Conservation (phyloP, 441 rosid genomes). For the Pelargonium fulgidum region DNA sequence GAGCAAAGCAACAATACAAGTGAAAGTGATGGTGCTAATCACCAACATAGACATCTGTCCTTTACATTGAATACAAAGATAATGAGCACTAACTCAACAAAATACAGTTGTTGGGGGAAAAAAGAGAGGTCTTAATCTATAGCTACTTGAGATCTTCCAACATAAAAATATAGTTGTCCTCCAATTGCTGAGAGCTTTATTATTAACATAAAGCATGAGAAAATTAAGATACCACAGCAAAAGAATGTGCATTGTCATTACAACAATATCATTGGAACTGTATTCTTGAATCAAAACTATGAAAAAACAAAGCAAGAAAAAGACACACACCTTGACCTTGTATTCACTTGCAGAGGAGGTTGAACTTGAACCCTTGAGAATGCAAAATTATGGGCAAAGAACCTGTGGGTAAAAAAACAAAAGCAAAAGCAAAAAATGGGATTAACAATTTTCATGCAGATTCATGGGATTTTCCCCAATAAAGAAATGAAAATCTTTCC, state of each 20-base stretch:
- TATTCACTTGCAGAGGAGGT: constrained; percentile 23
- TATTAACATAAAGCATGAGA: not conserved
- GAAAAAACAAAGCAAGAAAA: constrained; percentile 13
- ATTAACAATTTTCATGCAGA: constrained; percentile 18
- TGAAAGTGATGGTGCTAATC: not conserved
- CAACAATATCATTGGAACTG: not conserved
- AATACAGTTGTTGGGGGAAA: not conserved
- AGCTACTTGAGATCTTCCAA: constrained; percentile 1
- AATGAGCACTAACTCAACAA: not conserved
- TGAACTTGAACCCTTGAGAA: not conserved
- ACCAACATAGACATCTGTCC: not conserved
- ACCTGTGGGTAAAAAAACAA: constrained; percentile 14
- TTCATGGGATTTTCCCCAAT: constrained; percentile 23
- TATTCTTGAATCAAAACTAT: constrained; percentile 6
- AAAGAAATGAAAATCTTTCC: constrained; percentile 20
- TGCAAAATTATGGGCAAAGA: not conserved
- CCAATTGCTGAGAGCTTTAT: not conserved
- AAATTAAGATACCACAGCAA: not conserved
- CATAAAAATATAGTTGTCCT: not conserved
- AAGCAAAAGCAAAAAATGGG: constrained; percentile 14
- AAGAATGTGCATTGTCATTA: not conserved
- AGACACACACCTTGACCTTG: constrained; percentile 34
- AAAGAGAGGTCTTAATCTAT: no score
- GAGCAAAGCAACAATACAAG: not conserved
- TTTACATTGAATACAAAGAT: not conserved